Percentiles rank a stretch among this genome's conserved stretches.
Conservation (phyloP, 1,284 basidiomycete species). For the Apiotrichum sp. region DNA sequence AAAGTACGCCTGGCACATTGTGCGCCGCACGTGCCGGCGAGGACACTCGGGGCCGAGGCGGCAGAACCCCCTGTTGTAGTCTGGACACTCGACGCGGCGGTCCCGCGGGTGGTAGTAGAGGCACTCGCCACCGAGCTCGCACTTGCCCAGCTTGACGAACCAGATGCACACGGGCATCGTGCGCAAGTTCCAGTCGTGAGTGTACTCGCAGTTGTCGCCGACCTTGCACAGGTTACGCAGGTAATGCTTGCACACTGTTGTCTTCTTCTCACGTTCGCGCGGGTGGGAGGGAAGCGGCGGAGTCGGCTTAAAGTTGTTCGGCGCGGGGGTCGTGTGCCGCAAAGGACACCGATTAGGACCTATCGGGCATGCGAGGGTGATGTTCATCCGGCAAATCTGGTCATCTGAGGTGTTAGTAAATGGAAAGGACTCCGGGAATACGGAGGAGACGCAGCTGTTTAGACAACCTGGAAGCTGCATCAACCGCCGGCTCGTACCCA, state of each 20-base stretch:
- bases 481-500: conserved; percentile 34
- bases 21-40: conserved; percentile 84
- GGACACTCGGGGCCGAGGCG: conserved; percentile 81
- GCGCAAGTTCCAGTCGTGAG: conserved; percentile 97
- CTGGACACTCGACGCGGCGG: conserved; percentile 85
- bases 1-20: conserved; percentile 84
- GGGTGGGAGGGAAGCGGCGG: conserved; percentile 70
- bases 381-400: conserved; percentile 78
- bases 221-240: conserved; percentile 97
- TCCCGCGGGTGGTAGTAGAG: conserved; percentile 91
- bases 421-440: background rate
- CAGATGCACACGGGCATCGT: conserved; percentile 99
- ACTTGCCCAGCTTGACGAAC: conserved; percentile 97
- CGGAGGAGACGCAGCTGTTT: background rate
- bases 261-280: conserved; percentile 71
- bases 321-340: conserved; percentile 78
- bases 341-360: conserved; percentile 81
- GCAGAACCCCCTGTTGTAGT: conserved; percentile 94
- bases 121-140: conserved; percentile 96
- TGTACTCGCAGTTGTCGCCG: conserved; percentile 94
- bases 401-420: conserved; percentile 56
- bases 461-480: conserved; percentile 4
- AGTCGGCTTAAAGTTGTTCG: conserved; percentile 78
- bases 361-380: conserved; percentile 77
- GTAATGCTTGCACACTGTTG: conserved; percentile 99